Evolutionary conservation across 1,284 basidiomycete species (phyloP), one percentile per base, ranked within the genome.

Genomic region (Anthracocystis walkeri): DNA sequence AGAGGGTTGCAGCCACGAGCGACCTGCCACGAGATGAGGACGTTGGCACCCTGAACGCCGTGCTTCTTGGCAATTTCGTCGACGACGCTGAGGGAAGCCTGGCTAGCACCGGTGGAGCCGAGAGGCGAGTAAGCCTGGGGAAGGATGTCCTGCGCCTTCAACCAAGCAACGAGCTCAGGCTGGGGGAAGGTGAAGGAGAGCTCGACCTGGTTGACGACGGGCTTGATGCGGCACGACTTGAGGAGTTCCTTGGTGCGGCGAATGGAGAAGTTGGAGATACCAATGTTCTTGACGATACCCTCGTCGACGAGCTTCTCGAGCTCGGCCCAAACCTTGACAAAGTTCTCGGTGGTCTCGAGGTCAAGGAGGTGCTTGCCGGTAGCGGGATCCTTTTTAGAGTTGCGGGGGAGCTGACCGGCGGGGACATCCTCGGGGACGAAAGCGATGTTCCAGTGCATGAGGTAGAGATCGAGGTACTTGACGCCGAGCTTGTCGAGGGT

Each of bases 391-490:
- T 79, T 79, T 69, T 85, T 85, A 65, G 79, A 77, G 44, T 60
- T 65, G 33, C 58, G 63, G 46, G 74, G 76, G n/a, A 83, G 57
- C 64, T 77, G 70, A 25, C 75, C 80, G 23, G 70, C 75, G 31
- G 77, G 63, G 8, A 65, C 75, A 18, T 72, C 64, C 29, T 75
- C 78, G 60, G 81, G 84, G 21, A 77, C 57, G 42, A 81, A 80
- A 29, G 79, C 79, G 27, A 81, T 78, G 58, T 78, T 78, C 91
- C 90, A 93, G 87, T 94, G 92, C 90, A 93, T 90, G 58, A 95
- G 88, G 85, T 91, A 92, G 58, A 95, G 88, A 85, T 95, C 92
- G 65, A 94, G 88, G 86, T 94, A 93, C 50, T 89, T 88, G 3
- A 91, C 89, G 62, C 89, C 89, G 49, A 95, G 90, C 80, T 90